Evolutionary conservation across 192 early-diverging fungal species (phyloP).

Genomic region (Coemansia nantahalensis): DNA sequence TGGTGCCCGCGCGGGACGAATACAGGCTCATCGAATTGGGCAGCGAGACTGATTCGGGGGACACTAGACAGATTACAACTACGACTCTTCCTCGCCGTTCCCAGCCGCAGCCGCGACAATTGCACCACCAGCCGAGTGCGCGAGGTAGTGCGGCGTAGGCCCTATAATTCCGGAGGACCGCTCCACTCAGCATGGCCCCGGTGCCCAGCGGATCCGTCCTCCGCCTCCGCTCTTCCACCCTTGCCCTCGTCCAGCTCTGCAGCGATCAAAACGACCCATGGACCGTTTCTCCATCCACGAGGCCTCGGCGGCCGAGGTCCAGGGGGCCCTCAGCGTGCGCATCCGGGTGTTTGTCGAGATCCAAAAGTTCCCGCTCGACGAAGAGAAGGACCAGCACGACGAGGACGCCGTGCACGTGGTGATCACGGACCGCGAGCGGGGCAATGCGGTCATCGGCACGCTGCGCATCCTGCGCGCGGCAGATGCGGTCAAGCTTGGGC

Average conservation of each 20-base stretch:
- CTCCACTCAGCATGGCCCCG: too few species aligned
- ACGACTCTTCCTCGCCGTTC: too few species aligned
- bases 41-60: too few species aligned
- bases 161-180: too few species aligned
- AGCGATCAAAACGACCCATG: neutral
- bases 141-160: too few species aligned
- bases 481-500: constrained; percentile 23
- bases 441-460: constrained; percentile 24
- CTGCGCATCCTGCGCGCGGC: constrained; percentile 21
- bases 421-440: neutral
- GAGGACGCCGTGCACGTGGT: constrained; percentile 24
- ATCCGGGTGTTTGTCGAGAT: constrained; percentile 42
- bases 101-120: too few species aligned
- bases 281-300: constrained; percentile 12
- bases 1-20: too few species aligned
- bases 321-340: constrained; percentile 16
- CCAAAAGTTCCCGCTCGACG: constrained; percentile 30
- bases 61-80: too few species aligned
- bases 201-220: too few species aligned
- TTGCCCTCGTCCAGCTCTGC: neutral
- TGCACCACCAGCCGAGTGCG: too few species aligned
- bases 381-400: constrained; percentile 33
- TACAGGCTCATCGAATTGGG: too few species aligned
- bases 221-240: too few species aligned
- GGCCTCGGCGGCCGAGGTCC: constrained; percentile 19